phyloP scores from a whole-genome alignment of 2,329 filamentous ascomycete genomes.

The Pezicula neosporulosa region DNA sequence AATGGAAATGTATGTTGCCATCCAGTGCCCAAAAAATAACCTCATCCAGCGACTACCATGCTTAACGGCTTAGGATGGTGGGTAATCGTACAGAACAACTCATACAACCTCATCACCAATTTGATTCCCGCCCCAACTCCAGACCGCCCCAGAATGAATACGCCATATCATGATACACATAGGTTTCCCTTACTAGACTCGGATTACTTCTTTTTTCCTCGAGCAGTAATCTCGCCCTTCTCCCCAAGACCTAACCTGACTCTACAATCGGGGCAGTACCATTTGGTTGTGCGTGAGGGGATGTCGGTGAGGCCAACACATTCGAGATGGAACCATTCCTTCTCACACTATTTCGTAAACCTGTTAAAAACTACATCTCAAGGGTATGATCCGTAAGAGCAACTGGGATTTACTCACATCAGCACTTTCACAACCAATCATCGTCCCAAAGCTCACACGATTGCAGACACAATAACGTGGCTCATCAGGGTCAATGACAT shows the following conservation, averaged over 20 bases:
- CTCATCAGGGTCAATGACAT: conserved; percentile 71
- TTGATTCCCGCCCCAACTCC: no score
- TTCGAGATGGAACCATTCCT: conserved; percentile 81
- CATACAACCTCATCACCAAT: no score
- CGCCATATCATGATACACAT: neutral
- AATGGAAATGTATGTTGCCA: no score
- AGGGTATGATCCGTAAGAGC: conserved; percentile 1
- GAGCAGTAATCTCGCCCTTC: conserved; percentile 53
- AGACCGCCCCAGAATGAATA: no score
- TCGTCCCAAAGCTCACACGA: conserved; percentile 74
- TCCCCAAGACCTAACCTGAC: conserved; percentile 59
- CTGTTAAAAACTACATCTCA: conserved; percentile 13
- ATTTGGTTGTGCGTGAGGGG: conserved; percentile 71
- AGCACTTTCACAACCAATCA: conserved; percentile 80
- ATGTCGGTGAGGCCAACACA: conserved; percentile 68
- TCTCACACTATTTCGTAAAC: conserved; percentile 55
- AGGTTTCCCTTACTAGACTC: neutral
- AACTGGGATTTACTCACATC: conserved; percentile 52
- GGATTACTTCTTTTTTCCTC: conserved; percentile 28
- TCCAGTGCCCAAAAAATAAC: no score
- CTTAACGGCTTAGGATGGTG: no score
- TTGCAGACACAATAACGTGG: conserved; percentile 76
- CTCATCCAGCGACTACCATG: no score
- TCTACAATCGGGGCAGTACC: conserved; percentile 80
- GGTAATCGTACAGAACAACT: no score